These are phyloP conservation scores for Geotrichum histeridarum DNA, from an alignment of 1,139 yeast species.

Conservation along the genomic window DNA sequence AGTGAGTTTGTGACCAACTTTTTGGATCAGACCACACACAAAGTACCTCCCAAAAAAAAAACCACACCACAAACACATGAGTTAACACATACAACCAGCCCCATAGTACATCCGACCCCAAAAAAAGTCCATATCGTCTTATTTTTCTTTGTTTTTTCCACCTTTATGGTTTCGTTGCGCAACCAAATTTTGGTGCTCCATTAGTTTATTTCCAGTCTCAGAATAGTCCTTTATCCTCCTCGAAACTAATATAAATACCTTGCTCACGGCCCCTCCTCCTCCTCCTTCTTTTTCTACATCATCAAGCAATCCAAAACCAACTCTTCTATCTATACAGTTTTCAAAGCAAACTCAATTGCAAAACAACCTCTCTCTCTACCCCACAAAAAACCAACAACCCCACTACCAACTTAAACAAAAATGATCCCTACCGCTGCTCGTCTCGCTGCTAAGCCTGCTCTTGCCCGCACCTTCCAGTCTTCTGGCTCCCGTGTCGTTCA, in stretches of 20 bases:
- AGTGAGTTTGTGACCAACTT: neutral
- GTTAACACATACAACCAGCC: neutral
- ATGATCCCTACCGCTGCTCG: slow-evolving; percentile 16
- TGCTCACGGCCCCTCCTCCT: neutral
- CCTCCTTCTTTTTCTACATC: neutral
- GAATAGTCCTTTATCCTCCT: neutral
- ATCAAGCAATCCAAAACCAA: neutral
- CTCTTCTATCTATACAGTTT: neutral
- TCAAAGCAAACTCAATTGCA: neutral
- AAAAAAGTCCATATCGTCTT: no score
- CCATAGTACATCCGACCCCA: no score
- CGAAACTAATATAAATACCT: neutral
- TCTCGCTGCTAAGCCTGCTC: slow-evolving; percentile 6
- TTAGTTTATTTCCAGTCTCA: no score
- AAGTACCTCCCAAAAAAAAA: neutral
- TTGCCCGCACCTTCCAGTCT: slow-evolving; percentile 2
- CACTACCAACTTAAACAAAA: neutral
- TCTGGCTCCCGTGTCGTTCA: slow-evolving; percentile 7
- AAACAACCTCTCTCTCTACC: neutral
- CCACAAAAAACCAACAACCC: neutral
- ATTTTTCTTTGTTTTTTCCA: no score
- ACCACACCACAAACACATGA: neutral
- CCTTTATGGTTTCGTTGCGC: no score
- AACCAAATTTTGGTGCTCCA: no score
- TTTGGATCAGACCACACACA: neutral